Conservation (phyloP, 2,329 filamentous ascomycete genomes). For the Helotiales sp. region DNA sequence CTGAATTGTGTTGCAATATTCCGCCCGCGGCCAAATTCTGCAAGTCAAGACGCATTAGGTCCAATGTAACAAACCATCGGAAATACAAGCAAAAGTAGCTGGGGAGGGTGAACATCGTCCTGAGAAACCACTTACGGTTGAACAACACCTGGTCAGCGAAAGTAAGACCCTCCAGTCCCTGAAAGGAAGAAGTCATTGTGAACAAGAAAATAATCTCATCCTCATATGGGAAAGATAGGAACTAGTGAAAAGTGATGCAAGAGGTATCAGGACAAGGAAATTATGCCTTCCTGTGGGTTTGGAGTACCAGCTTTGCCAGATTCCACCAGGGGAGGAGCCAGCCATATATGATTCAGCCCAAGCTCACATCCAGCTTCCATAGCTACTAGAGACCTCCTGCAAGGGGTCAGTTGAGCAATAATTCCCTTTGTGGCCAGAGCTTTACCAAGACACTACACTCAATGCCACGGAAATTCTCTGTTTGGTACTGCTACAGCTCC, state of each 20-base stretch:
- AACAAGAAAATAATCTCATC: slow-evolving; percentile 6
- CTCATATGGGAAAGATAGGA: neutral
- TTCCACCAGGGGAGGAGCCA: neutral
- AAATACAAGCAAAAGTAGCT: slow-evolving; percentile 30
- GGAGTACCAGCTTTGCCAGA: slow-evolving; percentile 1
- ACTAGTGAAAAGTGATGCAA: neutral
- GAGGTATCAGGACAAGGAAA: neutral
- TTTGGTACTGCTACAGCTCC: too few relatives aligned
- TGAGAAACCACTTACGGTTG: neutral
- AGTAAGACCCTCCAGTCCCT: slow-evolving; percentile 16
- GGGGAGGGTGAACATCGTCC: neutral
- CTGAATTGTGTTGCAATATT: slow-evolving; percentile 43
- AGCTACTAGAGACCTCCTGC: too few relatives aligned
- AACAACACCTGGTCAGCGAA: slow-evolving; percentile 21
- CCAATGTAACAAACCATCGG: too few relatives aligned
- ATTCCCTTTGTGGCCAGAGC: too few relatives aligned
- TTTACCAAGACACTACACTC: too few relatives aligned
- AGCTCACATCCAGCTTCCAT: neutral
- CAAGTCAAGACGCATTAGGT: neutral
- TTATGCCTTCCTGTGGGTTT: neutral
- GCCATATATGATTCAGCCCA: neutral
- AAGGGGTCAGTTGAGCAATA: too few relatives aligned
- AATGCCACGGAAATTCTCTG: too few relatives aligned
- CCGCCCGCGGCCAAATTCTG: slow-evolving; percentile 40
- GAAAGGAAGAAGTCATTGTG: slow-evolving; percentile 19